Conservation (phyloP, 164 flowering plant genomes). For the Paratinospora sagittata region DNA sequence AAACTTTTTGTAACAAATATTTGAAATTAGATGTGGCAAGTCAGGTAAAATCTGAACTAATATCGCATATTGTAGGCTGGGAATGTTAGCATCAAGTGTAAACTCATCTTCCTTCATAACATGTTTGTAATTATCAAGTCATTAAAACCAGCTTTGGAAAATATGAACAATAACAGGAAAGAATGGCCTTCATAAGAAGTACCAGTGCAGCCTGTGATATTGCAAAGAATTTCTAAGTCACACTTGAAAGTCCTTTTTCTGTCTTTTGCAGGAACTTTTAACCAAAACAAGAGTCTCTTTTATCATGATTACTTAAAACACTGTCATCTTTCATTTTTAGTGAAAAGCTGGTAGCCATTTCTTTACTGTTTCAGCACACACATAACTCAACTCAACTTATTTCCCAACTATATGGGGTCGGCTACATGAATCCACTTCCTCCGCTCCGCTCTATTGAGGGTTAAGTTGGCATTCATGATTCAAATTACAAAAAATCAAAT, state of each 20-base stretch:
- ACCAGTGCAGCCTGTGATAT: neutral
- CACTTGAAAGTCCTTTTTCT: neutral
- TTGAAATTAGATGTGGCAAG: neutral
- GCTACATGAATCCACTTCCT: no score
- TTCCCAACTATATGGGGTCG: no score
- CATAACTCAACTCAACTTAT: no score
- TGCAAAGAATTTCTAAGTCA: neutral
- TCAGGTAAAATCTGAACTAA: neutral
- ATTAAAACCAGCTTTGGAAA: neutral
- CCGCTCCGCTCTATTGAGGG: no score
- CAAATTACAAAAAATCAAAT: no score
- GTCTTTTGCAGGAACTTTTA: neutral
- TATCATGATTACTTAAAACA: neutral
- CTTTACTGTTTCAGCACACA: no score
- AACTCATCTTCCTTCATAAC: neutral
- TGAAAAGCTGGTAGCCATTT: neutral
- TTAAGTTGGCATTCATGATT: no score
- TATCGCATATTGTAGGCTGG: neutral
- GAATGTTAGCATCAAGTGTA: neutral
- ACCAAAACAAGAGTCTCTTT: neutral
- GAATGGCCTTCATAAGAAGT: neutral
- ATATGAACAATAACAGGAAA: neutral
- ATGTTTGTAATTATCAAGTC: neutral
- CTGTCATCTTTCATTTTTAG: neutral
- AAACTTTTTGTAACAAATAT: neutral